phyloP scores from a whole-genome alignment of 768 basidiomycete species.

The Suillus brevipes region DNA sequence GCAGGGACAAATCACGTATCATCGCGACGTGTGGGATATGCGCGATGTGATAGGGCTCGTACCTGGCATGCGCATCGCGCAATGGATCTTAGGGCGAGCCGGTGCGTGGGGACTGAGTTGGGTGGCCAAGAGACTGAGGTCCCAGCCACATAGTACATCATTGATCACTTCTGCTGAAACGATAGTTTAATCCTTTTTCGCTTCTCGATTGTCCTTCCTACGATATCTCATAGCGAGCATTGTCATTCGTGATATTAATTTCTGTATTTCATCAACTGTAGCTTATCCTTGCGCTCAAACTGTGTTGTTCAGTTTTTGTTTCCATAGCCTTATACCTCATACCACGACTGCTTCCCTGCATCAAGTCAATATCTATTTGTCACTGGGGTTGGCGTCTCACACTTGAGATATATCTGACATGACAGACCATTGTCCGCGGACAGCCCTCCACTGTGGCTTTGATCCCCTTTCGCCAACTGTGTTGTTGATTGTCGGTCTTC shows the following conservation, averaged over 20 bases:
- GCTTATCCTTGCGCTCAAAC: neutral
- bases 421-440: neutral
- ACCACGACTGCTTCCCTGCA: neutral
- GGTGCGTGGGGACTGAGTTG: constrained; percentile 56
- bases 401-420: neutral
- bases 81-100: constrained; percentile 69
- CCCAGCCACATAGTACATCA: neutral
- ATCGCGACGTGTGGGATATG: constrained; percentile 66
- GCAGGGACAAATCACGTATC: constrained; percentile 71
- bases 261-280: neutral
- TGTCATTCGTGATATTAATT: neutral
- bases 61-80: constrained; percentile 64
- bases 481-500: neutral
- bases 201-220: neutral
- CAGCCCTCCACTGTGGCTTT: neutral
- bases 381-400: neutral
- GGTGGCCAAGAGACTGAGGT: constrained; percentile 12
- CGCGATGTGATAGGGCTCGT: constrained; percentile 74
- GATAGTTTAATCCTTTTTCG: neutral
- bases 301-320: neutral
- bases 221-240: neutral
- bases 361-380: neutral
- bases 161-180: neutral
- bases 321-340: constrained; percentile 3
- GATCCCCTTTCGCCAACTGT: neutral